phyloP scores from a whole-genome alignment of 2,329 filamentous ascomycete species.

The Colletotrichum musae region DNA sequence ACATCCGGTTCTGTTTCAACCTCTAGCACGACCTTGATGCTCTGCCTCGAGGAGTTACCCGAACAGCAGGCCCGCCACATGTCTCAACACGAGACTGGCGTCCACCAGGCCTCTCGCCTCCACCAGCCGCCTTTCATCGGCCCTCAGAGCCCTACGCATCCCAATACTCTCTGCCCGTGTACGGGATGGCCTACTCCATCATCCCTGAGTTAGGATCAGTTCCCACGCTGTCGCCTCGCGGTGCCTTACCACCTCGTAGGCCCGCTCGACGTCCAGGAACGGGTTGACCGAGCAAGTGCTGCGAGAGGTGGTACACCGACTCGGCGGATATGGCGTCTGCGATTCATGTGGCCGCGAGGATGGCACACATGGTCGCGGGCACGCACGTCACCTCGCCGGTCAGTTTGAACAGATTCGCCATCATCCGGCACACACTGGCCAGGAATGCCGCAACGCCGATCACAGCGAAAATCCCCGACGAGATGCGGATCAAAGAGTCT shows the following conservation, averaged over 20 bases:
- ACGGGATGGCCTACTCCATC: slow-evolving; percentile 69
- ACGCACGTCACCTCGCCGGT: slow-evolving; percentile 72
- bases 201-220: slow-evolving; percentile 67
- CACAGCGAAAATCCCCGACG: slow-evolving; percentile 73
- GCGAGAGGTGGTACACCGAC: slow-evolving; percentile 72
- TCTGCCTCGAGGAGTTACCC: slow-evolving; percentile 70
- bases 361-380: slow-evolving; percentile 71
- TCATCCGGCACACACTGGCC: slow-evolving; percentile 72
- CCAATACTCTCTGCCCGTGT: slow-evolving; percentile 58
- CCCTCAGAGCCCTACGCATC: slow-evolving; percentile 54
- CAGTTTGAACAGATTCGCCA: slow-evolving; percentile 72
- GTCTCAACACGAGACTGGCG: slow-evolving; percentile 69
- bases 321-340: slow-evolving; percentile 68
- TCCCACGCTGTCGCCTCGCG: slow-evolving; percentile 54
- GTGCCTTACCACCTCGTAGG: slow-evolving; percentile 42
- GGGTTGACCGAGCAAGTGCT: slow-evolving; percentile 70
- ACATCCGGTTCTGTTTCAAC: slow-evolving; percentile 46
- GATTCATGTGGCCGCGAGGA: slow-evolving; percentile 71
- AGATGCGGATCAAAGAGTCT: slow-evolving; percentile 67
- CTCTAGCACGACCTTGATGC: slow-evolving; percentile 63
- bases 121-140: slow-evolving; percentile 61
- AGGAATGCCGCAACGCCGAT: slow-evolving; percentile 72
- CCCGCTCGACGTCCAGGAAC: slow-evolving; percentile 68
- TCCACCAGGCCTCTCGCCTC: slow-evolving; percentile 68
- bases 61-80: slow-evolving; percentile 61